A percentile compares a stretch with the other conserved stretches of the same genome.
Evolutionary conservation across 306 rosid species (phyloP).

Genomic region (Acacia confusa): DNA sequence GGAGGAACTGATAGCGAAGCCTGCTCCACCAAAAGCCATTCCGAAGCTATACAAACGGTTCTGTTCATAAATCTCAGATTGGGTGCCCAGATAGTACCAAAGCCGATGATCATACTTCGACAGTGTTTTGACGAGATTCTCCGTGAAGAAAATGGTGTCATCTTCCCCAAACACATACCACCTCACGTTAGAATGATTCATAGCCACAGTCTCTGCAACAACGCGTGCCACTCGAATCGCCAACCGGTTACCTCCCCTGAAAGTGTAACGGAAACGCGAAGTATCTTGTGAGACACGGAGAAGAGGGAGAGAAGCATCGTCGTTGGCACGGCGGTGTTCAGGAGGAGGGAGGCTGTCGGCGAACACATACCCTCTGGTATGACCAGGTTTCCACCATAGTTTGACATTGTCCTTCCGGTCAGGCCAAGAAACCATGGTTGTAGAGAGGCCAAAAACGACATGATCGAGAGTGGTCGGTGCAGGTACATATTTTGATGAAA

Average conservation of each 20-base stretch:
- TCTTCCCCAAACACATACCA: conserved; percentile 97
- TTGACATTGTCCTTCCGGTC: conserved; percentile 45
- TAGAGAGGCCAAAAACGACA: conserved; percentile 79
- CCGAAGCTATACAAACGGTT: conserved; percentile 49
- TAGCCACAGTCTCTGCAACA: conserved; percentile 62
- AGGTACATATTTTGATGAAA: conserved; percentile 19
- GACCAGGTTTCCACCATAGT: conserved; percentile 70
- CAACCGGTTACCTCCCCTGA: conserved; percentile 47
- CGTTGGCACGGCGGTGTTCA: conserved; percentile 3
- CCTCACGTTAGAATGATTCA: conserved; percentile 55
- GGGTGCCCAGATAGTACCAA: conserved; percentile 76
- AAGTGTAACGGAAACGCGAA: conserved; percentile 63
- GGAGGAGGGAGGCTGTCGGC: conserved; percentile 49
- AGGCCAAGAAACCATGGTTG: conserved; percentile 57
- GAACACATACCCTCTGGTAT: conserved; percentile 70
- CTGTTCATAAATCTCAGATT: conserved; percentile 63
- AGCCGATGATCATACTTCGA: conserved; percentile 68
- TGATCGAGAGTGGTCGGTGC: conserved; percentile 51
- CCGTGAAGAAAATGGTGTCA: conserved; percentile 76
- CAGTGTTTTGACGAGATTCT: conserved; percentile 73
- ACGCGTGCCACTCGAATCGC: conserved; percentile 84
- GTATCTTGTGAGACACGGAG: conserved; percentile 67
- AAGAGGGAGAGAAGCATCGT: conserved; percentile 50
- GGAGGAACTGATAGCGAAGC: conserved; percentile 73
- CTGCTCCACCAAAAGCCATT: conserved; percentile 90